Evolutionary conservation across 2,329 filamentous ascomycete species (phyloP), one percentile per base, ranked within the genome.

Genomic region (Epichloe sibirici): DNA sequence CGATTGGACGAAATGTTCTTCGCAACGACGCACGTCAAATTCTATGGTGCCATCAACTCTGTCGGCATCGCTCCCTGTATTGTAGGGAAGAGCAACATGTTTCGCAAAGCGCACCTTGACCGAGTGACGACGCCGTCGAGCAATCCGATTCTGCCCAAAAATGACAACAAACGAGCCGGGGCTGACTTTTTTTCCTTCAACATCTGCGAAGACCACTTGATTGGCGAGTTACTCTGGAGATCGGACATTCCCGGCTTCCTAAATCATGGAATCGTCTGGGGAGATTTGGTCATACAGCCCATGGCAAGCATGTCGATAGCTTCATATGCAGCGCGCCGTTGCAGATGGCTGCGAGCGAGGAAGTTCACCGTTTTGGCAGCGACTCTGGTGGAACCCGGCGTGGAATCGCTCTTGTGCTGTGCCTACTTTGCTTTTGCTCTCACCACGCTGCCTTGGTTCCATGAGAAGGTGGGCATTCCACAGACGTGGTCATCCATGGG

Each of bases 21-120:
- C 77, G 85, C 89, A 0, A 93, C 90, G 0, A 82, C 89, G 0
- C 93, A 98, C 67, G 89, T 90, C 60, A 98, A 98, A 65, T 97
- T 98, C 75, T 98, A 98, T 72, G 86, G 85, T 8, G 93, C 91
- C 56, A 98, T 98, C 76, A 97, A 97, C 69, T 88, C 88, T 0
- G 88, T 96, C 15, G 78, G 86, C 3, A 72, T 97, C 50, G 93
- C 93, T 0, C 93, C 94, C 8, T 98, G 93, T 68, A 86, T 95
- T 53, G 85, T 97, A 23, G 93, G 93, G 49, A 98, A 98, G 72
- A 95, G 89, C 62, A 97, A 94, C 71, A 97, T 98, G 90, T 98
- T 97, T 70, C 86, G 93, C 54, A 88, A 86, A 56, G 88, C 88
- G 0, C 91, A 98, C 62, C 81, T 98, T 38, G 81, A 96, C 67